These are phyloP conservation scores for Sporothrix protearum DNA, from an alignment of 2,329 filamentous ascomycete genomes.

Conservation along the genomic window DNA sequence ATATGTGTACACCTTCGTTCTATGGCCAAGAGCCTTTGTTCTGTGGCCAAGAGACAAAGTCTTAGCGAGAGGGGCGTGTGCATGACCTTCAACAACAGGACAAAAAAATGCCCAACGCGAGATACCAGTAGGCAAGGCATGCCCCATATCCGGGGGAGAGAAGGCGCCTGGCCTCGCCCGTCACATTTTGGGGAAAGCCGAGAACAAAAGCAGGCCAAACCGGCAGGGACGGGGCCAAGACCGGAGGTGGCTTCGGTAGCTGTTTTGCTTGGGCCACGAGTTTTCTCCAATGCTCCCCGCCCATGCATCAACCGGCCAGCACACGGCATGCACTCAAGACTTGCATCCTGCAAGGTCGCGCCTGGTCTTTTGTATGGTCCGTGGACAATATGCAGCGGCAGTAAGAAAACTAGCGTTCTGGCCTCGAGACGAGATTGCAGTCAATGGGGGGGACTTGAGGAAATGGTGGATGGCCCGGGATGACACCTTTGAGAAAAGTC, in stretches of 20 bases:
- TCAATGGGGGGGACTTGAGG: background rate
- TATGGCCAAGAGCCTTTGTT: too few relatives aligned
- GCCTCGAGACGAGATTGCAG: background rate
- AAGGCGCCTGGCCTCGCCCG: background rate
- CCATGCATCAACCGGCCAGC: conserved; percentile 1
- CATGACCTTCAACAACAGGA: background rate
- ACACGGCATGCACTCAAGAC: background rate
- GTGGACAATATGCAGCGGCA: background rate
- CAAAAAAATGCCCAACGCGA: background rate
- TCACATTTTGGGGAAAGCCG: background rate
- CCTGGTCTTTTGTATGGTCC: background rate
- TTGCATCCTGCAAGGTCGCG: conserved; percentile 10
- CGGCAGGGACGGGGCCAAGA: background rate
- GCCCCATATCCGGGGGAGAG: background rate
- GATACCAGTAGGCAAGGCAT: background rate
- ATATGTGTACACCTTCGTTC: background rate
- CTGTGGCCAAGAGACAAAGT: background rate
- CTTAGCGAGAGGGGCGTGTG: background rate
- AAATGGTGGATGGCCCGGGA: background rate
- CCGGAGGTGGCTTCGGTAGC: conserved; percentile 9
- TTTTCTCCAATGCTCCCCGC: background rate
- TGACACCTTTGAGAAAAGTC: background rate
- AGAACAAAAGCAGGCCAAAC: background rate
- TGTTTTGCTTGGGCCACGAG: conserved; percentile 3
- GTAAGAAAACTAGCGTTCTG: background rate